Evolutionary conservation across 805 yeast genomes (phyloP).

Genomic region (Metschnikowia lochheadii): DNA sequence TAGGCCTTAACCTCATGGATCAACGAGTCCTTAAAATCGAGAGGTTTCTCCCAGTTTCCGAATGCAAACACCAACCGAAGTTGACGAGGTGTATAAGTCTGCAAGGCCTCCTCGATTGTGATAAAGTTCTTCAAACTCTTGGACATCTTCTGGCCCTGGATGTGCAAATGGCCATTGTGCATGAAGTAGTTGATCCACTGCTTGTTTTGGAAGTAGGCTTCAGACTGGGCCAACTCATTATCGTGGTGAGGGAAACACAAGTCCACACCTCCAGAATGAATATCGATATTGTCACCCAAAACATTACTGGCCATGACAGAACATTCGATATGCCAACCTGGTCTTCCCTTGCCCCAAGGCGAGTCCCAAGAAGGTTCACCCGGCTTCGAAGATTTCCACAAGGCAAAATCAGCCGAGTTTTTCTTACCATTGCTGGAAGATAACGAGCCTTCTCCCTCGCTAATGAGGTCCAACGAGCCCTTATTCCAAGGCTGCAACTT

Average conservation of each 20-base stretch:
- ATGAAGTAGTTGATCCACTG: conserved; percentile 98
- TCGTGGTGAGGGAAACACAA: conserved; percentile 99
- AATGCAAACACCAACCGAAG: conserved; percentile 86
- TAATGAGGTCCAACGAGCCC: conserved; percentile 77
- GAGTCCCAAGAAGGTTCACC: conserved; percentile 97
- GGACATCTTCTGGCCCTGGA: conserved; percentile 98
- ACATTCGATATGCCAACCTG: conserved; percentile 99
- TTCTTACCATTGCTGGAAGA: conserved; percentile 53
- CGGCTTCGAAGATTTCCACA: conserved; percentile 94
- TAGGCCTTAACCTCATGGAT: conserved; percentile 70
- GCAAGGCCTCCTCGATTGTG: conserved; percentile 86
- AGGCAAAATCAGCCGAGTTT: conserved; percentile 83
- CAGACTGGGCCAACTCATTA: conserved; percentile 95
- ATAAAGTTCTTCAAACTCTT: conserved; percentile 93
- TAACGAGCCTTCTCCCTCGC: conserved; percentile 93
- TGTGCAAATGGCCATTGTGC: conserved; percentile 96
- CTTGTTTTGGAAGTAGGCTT: conserved; percentile 80
- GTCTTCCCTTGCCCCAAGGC: conserved; percentile 96
- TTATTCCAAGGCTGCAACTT: conserved; percentile 98
- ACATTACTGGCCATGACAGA: conserved; percentile 96
- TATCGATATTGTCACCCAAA: conserved; percentile 79
- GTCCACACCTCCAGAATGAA: conserved; percentile 96
- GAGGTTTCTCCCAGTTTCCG: conserved; percentile 86
- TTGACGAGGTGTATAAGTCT: conserved; percentile 69
- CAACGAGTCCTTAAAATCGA: conserved; percentile 85